These are phyloP conservation scores for Talaromyces adpressus DNA, from an alignment of 495 filamentous ascomycete genomes.

Conservation along the genomic window DNA sequence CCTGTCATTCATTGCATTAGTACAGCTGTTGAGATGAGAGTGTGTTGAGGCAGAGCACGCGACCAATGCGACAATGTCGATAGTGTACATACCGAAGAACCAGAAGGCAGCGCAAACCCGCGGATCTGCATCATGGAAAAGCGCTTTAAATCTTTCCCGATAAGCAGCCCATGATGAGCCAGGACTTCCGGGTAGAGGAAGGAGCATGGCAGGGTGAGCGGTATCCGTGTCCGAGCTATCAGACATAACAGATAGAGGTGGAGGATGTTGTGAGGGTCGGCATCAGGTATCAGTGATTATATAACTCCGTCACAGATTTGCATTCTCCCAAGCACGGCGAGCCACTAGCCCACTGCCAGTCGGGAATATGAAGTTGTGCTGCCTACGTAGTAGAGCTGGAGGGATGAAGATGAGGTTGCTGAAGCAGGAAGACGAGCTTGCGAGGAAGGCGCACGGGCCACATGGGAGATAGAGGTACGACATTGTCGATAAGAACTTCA, in stretches of 20 bases:
- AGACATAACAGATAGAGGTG: background rate
- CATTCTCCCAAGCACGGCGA: background rate
- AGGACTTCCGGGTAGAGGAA: slow-evolving; percentile 69
- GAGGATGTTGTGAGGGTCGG: too few species aligned
- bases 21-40: background rate
- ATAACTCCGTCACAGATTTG: background rate
- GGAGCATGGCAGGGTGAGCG: slow-evolving; percentile 27
- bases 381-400: background rate
- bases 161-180: slow-evolving; percentile 67
- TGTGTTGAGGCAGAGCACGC: background rate
- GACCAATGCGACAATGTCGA: background rate
- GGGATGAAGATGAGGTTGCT: background rate
- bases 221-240: slow-evolving; percentile 1
- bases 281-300: background rate
- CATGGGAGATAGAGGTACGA: background rate
- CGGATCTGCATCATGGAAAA: slow-evolving; percentile 63
- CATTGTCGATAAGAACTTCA: background rate
- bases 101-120: slow-evolving; percentile 79
- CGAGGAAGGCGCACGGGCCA: background rate
- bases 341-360: background rate
- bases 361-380: background rate
- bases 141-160: slow-evolving; percentile 50
- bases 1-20: slow-evolving; percentile 40
- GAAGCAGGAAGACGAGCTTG: background rate
- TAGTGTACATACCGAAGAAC: slow-evolving; percentile 66